A percentile compares a stretch with the other conserved stretches of the same genome.
phyloP scores from a whole-genome alignment of 2,329 filamentous ascomycete species.

The Exophiala sideris region DNA sequence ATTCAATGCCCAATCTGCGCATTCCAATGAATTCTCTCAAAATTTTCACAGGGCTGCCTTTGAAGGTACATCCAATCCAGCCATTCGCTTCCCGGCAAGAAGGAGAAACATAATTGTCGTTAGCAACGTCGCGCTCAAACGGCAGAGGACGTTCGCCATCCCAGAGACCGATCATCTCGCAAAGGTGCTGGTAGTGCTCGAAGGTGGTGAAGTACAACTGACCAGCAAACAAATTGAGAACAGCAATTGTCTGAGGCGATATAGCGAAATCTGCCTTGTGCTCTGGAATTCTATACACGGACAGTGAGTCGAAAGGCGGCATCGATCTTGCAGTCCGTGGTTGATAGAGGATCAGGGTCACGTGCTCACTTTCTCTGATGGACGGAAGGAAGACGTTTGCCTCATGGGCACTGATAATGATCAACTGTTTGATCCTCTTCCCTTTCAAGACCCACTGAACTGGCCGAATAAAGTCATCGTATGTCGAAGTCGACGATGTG shows the following conservation, averaged over 20 bases:
- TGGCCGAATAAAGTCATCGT: constrained; percentile 51
- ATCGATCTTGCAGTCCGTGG: constrained; percentile 42
- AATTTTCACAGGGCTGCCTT: constrained; percentile 41
- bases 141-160: constrained; percentile 41
- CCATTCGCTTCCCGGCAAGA: constrained; percentile 27
- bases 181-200: constrained; percentile 48
- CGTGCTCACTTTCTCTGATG: constrained; percentile 37
- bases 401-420: constrained; percentile 62
- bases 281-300: constrained; percentile 42
- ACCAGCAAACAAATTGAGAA: constrained; percentile 66
- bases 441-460: constrained; percentile 55
- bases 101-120: constrained; percentile 31
- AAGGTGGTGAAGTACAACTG: constrained; percentile 60
- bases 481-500: not conserved
- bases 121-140: constrained; percentile 25
- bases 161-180: constrained; percentile 25
- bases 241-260: constrained; percentile 35
- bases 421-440: constrained; percentile 31
- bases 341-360: constrained; percentile 52
- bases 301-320: constrained; percentile 45
- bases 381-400: constrained; percentile 49
- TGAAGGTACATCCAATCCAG: constrained; percentile 33
- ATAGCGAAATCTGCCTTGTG: constrained; percentile 15
- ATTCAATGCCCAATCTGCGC: constrained; percentile 38
- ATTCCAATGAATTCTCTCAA: constrained; percentile 38